phyloP scores from a whole-genome alignment of 2,329 filamentous ascomycete species.

The Fusarium aywerte region DNA sequence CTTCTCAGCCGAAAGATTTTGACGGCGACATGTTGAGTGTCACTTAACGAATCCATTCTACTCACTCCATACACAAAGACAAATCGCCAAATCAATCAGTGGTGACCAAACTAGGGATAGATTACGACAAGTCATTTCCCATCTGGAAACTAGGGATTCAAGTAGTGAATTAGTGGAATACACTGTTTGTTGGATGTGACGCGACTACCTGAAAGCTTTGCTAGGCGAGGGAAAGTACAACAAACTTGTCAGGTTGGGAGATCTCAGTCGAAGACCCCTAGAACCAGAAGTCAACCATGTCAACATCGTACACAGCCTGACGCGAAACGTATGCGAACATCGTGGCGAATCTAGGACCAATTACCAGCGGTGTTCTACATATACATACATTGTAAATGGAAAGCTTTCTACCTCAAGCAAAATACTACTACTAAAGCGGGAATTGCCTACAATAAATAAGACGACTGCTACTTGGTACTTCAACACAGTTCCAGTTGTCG shows the following conservation, averaged over 20 bases:
- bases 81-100: background rate
- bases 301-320: background rate
- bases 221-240: constrained; percentile 12
- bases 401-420: too few species aligned
- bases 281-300: background rate
- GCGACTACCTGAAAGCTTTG: constrained; percentile 1
- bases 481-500: too few species aligned
- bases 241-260: constrained; percentile 1
- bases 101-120: constrained; percentile 7
- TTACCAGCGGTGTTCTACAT: background rate
- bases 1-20: background rate
- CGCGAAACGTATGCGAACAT: background rate
- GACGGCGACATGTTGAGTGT: background rate
- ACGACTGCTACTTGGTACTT: too few species aligned
- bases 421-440: too few species aligned
- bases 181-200: background rate
- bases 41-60: background rate
- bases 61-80: background rate
- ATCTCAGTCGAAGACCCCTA: background rate
- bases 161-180: background rate
- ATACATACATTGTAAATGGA: background rate
- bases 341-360: background rate
- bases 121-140: background rate
- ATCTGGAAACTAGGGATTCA: background rate
- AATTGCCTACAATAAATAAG: too few species aligned